Evolutionary conservation across 2,329 filamentous ascomycete genomes (phyloP), one percentile per base, ranked within the genome.

Genomic region (Macroventuria anomochaeta): DNA sequence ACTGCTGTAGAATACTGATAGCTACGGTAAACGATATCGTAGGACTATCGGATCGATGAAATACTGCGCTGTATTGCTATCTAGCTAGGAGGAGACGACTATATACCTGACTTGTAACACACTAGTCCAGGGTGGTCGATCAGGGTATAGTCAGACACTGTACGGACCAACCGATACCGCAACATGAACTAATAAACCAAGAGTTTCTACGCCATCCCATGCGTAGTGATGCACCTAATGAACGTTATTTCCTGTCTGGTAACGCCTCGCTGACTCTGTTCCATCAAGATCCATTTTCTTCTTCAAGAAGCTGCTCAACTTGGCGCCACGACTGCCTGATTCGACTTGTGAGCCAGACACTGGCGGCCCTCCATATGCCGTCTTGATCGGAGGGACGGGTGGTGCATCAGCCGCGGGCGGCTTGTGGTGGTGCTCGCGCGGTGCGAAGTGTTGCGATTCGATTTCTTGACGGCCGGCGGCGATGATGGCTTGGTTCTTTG

Each of bases 401-500:
- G 59, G 42, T 4, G 57, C 55, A 43, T 56, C 54, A 10, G 46
- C 42, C 1, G 44, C 57, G 1, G 50, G 42, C 11, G 59, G 44
- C 20, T 41, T 47, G 15, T 43, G 46, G 12, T 58, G 51, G 17
- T 67, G 36, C n/a, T 54, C 51, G 21, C 40, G 51, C 15, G 39
- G 39, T 37, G 57, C 32, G 37, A 60, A 55, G 18, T 57, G 53
- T 17, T 60, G 57, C 7, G 64, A 62, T 31, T 74, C 67, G 29
- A 74, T 69, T 47, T 74, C 70, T 1, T 59, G 58, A 3, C 70
- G 65, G 1, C 71, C 71, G 5, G 63, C 61, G 3, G 71, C 63
- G 15, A 74, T 71, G 11, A 63, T 49, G 13, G 67, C 67, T 57
- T 71, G 65, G 43, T 74, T 74, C 50, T 68, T 71, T 5, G 67